Evolutionary conservation across 306 rosid species (phyloP).

Genomic region (Dicorynia guianensis): DNA sequence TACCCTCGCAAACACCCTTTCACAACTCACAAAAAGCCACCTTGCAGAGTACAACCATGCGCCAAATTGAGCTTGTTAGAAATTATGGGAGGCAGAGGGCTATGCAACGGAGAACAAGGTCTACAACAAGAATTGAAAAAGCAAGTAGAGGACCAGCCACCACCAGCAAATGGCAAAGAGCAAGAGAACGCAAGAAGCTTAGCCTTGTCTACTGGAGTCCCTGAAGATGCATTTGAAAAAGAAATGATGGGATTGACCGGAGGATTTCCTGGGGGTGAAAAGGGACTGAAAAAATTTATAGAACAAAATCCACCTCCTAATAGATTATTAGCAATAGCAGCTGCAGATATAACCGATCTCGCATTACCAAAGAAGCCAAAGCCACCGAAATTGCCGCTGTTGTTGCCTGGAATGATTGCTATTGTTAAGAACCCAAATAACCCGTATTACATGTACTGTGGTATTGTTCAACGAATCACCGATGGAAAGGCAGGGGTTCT

Average conservation of each 20-base stretch:
- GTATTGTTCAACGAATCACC: slow-evolving; percentile 75
- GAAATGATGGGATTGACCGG: slow-evolving; percentile 95
- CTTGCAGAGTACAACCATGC: slow-evolving; percentile 31
- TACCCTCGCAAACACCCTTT: slow-evolving; percentile 41
- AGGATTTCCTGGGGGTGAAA: slow-evolving; percentile 97
- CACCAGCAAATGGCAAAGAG: slow-evolving; percentile 32
- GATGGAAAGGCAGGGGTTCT: slow-evolving; percentile 80
- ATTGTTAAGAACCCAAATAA: slow-evolving; percentile 55
- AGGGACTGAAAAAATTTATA: slow-evolving; percentile 72
- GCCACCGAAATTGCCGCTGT: slow-evolving; percentile 65
- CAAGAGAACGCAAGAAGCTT: slow-evolving; percentile 40
- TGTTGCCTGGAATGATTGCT: slow-evolving; percentile 65
- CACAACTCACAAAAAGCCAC: slow-evolving; percentile 42
- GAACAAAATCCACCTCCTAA: slow-evolving; percentile 83
- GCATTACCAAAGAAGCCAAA: slow-evolving; percentile 56
- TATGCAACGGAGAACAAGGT: slow-evolving; percentile 84
- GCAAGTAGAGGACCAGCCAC: slow-evolving; percentile 36
- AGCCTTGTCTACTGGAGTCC: slow-evolving; percentile 8
- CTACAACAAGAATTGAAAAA: slow-evolving; percentile 63
- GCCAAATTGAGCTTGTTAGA: slow-evolving; percentile 74
- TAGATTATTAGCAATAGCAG: slow-evolving; percentile 37
- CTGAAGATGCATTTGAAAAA: slow-evolving; percentile 80
- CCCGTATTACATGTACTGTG: slow-evolving; percentile 69
- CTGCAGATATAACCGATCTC: slow-evolving; percentile 14
- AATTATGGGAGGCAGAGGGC: slow-evolving; percentile 91